Evolutionary conservation across 1,284 basidiomycete species (phyloP).

Genomic region (Trichosporon sp.): DNA sequence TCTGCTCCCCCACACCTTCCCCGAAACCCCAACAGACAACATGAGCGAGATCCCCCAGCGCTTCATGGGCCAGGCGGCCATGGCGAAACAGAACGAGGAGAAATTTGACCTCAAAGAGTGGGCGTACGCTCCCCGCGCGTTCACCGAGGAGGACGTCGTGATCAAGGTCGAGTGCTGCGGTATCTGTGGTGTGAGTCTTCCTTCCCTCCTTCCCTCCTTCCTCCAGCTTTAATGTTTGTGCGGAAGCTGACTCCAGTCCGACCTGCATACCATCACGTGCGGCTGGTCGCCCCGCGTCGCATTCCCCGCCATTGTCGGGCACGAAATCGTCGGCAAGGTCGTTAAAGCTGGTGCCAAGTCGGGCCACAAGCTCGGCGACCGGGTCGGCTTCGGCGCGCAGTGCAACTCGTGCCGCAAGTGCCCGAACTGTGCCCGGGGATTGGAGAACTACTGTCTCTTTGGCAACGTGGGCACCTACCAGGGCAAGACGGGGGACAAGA

Average conservation of each 20-base stretch:
- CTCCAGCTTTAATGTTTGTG: neutral
- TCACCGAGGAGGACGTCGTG: conserved; percentile 42
- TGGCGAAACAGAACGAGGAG: conserved; percentile 33
- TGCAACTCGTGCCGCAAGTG: conserved; percentile 63
- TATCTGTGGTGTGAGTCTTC: conserved; percentile 32
- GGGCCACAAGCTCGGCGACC: conserved; percentile 64
- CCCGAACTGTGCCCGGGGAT: conserved; percentile 62
- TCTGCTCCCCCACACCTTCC: neutral
- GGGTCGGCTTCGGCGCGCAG: conserved; percentile 68
- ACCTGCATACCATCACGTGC: conserved; percentile 41
- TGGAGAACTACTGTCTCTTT: conserved; percentile 62
- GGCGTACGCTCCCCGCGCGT: conserved; percentile 40
- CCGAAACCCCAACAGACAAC: neutral
- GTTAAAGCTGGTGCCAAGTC: conserved; percentile 55
- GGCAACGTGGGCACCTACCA: conserved; percentile 30
- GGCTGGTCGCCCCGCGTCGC: conserved; percentile 35
- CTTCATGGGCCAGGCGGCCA: conserved; percentile 39
- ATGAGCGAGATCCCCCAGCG: conserved; percentile 25
- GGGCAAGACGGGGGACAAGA: conserved; percentile 31
- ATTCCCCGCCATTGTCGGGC: conserved; percentile 50
- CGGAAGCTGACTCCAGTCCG: conserved; percentile 27
- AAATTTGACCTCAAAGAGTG: conserved; percentile 37
- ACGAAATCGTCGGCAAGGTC: conserved; percentile 60
- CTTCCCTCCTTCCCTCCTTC: neutral
- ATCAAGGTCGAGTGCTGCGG: conserved; percentile 36